Conservation (phyloP, 805 yeast species). For the Grigorovia humatica region DNA sequence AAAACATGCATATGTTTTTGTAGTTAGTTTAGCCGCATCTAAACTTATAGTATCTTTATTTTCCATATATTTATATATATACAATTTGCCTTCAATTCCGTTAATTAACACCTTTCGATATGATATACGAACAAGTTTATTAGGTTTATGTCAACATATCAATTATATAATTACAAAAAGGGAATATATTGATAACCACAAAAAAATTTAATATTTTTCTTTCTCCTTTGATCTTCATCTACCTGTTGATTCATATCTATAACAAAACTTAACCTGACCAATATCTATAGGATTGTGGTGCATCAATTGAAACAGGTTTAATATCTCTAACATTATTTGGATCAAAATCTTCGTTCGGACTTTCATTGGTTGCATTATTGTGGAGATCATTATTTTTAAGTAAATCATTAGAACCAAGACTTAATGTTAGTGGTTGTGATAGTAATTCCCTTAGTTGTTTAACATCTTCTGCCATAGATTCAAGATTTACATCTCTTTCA, state of each 20-base stretch:
- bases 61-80: too few species aligned
- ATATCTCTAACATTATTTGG: slow-evolving; percentile 26
- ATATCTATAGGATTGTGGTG: slow-evolving; percentile 54
- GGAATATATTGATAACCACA: background rate
- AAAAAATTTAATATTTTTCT: too few species aligned
- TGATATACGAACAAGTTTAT: background rate
- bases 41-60: background rate
- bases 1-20: too few species aligned
- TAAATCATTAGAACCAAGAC: slow-evolving; percentile 7
- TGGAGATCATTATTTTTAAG: background rate
- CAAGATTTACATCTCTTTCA: slow-evolving; percentile 8
- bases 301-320: slow-evolving; percentile 49
- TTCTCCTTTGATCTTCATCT: background rate
- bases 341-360: slow-evolving; percentile 25
- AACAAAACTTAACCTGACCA: slow-evolving; percentile 43
- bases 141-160: background rate
- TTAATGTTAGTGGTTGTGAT: slow-evolving; percentile 26
- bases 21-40: background rate
- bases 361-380: slow-evolving; percentile 15
- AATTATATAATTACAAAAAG: background rate
- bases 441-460: slow-evolving; percentile 20
- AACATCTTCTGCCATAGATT: slow-evolving; percentile 11
- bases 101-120: background rate
- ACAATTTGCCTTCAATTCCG: too few species aligned
- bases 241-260: background rate